Conservation (phyloP, 2,329 filamentous ascomycete genomes). For the Neophaeococcomyces aloes region DNA sequence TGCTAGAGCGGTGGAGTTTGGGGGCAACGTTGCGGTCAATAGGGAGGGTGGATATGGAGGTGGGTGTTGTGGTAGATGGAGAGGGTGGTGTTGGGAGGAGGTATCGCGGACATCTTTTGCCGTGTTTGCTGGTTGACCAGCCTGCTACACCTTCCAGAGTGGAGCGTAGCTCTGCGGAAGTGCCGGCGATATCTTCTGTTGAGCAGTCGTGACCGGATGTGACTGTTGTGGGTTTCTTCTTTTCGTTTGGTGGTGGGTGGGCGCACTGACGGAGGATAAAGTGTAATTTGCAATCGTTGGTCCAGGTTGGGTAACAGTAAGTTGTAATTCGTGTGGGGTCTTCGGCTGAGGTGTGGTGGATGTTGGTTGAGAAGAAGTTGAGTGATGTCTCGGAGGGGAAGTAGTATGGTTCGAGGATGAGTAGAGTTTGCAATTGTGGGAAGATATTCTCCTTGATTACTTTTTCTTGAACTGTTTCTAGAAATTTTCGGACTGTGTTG, state of each 20-base stretch:
- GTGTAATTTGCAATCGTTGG: not conserved
- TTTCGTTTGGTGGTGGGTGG: not conserved
- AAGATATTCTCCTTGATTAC: not conserved
- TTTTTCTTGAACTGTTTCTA: not conserved
- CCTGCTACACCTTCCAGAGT: too few relatives aligned
- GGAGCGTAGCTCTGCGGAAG: not conserved
- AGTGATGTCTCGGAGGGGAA: not conserved
- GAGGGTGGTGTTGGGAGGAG: too few relatives aligned
- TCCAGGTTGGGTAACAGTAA: not conserved
- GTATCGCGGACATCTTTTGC: too few relatives aligned
- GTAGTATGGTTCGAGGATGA: constrained; percentile 2
- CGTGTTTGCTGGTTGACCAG: too few relatives aligned
- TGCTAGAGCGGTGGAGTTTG: too few relatives aligned
- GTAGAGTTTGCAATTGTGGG: not conserved
- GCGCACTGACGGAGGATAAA: constrained; percentile 3
- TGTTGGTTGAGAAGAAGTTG: constrained; percentile 1
- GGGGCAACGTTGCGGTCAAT: too few relatives aligned
- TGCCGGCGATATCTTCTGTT: not conserved
- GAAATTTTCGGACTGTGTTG: not conserved
- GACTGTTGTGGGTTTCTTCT: not conserved
- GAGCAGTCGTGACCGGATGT: not conserved
- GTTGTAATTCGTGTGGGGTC: not conserved
- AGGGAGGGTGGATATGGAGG: too few relatives aligned
- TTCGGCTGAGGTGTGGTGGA: not conserved
- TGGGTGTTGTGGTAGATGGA: too few relatives aligned